These are phyloP conservation scores for Tuber indicum DNA, from an alignment of 495 filamentous ascomycete species.

Conservation along the genomic window DNA sequence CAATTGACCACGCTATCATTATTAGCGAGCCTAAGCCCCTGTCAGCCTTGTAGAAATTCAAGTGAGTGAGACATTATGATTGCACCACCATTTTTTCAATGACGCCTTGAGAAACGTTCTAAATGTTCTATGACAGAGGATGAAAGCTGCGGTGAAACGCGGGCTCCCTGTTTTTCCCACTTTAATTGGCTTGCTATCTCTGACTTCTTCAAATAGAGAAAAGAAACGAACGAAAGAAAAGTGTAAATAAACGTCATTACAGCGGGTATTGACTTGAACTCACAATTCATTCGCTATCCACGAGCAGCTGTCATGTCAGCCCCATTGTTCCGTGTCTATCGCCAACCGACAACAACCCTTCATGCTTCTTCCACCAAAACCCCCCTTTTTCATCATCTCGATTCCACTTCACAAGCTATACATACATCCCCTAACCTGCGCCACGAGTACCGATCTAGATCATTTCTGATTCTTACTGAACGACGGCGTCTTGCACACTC, in stretches of 20 bases:
- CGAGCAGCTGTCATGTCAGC: neutral
- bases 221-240: too few relatives aligned
- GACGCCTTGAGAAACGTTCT: neutral
- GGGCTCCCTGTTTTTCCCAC: neutral
- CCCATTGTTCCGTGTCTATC: neutral
- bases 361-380: neutral
- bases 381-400: neutral
- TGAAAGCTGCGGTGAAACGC: neutral
- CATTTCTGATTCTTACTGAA: neutral
- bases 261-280: neutral
- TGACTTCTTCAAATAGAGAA: neutral
- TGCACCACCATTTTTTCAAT: neutral
- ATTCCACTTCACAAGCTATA: neutral
- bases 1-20: neutral
- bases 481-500: neutral
- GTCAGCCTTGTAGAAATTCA: neutral
- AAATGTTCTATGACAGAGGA: neutral
- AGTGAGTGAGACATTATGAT: neutral
- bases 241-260: neutral
- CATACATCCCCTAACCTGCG: neutral
- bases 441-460: neutral
- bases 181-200: neutral
- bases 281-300: neutral
- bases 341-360: neutral
- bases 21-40: neutral